Evolutionary conservation across 2,329 filamentous ascomycete genomes (phyloP).

Genomic region (Colletotrichum costaricense): DNA sequence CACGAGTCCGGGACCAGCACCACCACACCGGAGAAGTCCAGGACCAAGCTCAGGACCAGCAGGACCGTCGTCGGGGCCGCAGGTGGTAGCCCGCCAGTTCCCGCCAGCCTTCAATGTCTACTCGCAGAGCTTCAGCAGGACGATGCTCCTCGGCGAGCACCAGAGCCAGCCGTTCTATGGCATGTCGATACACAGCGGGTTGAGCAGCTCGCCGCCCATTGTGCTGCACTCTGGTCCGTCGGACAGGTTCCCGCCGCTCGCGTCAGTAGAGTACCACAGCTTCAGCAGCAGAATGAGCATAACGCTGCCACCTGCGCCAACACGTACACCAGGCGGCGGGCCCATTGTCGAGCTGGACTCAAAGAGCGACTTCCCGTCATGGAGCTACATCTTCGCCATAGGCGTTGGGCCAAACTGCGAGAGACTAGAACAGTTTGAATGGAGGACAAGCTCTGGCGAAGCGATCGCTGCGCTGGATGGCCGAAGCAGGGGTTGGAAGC

Average conservation of each 20-base stretch:
- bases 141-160: constrained; percentile 33
- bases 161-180: constrained; percentile 35
- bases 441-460: constrained; percentile 51
- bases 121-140: constrained; percentile 34
- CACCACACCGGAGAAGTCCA: not conserved
- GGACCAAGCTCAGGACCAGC: not conserved
- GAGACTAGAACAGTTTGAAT: constrained; percentile 52
- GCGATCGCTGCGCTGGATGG: constrained; percentile 48
- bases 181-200: constrained; percentile 31
- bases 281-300: constrained; percentile 33
- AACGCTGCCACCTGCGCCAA: constrained; percentile 24
- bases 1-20: constrained; percentile 1
- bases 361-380: constrained; percentile 26
- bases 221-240: constrained; percentile 36
- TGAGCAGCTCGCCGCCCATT: constrained; percentile 30
- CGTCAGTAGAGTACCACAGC: constrained; percentile 30
- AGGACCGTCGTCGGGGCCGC: not conserved
- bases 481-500: constrained; percentile 52
- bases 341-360: constrained; percentile 16
- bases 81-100: constrained; percentile 34
- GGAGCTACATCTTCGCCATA: constrained; percentile 47
- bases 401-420: constrained; percentile 40
- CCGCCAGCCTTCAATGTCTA: constrained; percentile 37
- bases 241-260: constrained; percentile 28
- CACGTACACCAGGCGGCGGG: constrained; percentile 21